A percentile compares a stretch with the other conserved stretches of the same genome.
Conservation (phyloP, 768 basidiomycete genomes). For the Macrolepiota albuminosa region DNA sequence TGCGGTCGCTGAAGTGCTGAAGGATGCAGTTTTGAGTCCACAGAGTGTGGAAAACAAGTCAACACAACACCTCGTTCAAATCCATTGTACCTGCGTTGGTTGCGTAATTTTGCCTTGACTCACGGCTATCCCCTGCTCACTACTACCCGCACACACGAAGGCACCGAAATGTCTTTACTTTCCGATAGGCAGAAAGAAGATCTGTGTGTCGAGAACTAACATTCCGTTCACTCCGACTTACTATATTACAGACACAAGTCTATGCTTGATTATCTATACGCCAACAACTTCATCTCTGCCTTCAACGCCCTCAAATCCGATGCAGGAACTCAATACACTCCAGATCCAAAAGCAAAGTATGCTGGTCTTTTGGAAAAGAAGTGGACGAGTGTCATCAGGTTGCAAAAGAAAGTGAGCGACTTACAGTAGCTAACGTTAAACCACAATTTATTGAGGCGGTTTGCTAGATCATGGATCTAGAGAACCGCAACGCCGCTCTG, state of each 20-base stretch:
- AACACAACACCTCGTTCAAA: constrained; percentile 10
- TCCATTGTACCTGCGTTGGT: not conserved
- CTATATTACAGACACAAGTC: constrained; percentile 58
- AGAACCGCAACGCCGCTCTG: constrained; percentile 73
- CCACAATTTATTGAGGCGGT: not conserved
- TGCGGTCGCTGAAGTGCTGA: not conserved
- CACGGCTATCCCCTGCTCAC: not conserved
- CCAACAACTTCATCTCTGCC: constrained; percentile 58
- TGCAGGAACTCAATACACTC: constrained; percentile 56
- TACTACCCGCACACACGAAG: not conserved
- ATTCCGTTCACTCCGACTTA: not conserved
- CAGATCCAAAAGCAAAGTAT: constrained; percentile 84
- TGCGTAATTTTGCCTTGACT: constrained; percentile 10
- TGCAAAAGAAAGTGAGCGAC: constrained; percentile 83
- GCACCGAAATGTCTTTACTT: constrained; percentile 24
- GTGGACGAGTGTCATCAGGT: constrained; percentile 92
- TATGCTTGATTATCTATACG: constrained; percentile 73
- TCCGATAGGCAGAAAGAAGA: constrained; percentile 30
- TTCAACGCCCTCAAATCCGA: constrained; percentile 57
- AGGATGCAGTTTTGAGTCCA: not conserved
- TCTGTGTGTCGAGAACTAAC: constrained; percentile 19
- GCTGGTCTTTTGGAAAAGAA: constrained; percentile 93
- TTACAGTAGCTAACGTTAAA: not conserved
- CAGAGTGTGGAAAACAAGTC: constrained; percentile 11
- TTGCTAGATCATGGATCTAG: constrained; percentile 88